Conservation (phyloP, 441 rosid species). For the Pelargonium cotyledonis region DNA sequence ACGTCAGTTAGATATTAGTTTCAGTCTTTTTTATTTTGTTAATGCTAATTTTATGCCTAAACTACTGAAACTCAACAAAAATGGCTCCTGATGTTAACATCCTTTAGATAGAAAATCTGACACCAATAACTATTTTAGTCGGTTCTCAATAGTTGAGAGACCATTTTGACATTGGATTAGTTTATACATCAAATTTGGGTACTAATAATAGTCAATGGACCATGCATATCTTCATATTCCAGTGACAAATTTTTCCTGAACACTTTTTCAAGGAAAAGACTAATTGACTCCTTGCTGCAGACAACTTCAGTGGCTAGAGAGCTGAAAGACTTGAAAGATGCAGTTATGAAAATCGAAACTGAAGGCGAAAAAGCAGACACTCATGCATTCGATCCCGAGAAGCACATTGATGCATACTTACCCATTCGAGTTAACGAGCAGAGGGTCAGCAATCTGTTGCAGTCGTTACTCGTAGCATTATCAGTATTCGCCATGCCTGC, state of each 20-base stretch:
- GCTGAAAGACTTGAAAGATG: slow-evolving; percentile 53
- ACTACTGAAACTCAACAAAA: no score
- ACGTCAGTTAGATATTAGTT: no score
- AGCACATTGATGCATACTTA: slow-evolving; percentile 57
- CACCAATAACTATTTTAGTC: no score
- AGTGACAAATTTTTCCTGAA: no score
- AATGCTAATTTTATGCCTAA: no score
- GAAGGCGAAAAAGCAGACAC: slow-evolving; percentile 26
- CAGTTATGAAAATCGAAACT: slow-evolving; percentile 51
- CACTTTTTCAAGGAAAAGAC: no score
- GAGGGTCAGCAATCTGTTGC: slow-evolving; percentile 70
- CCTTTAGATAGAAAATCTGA: not conserved
- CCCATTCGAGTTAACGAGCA: slow-evolving; percentile 84
- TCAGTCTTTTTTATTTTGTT: no score
- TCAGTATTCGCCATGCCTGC: slow-evolving; percentile 38
- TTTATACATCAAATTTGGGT: slow-evolving; percentile 8
- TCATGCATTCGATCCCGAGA: slow-evolving; percentile 50
- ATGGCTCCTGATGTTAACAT: no score
- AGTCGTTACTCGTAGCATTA: slow-evolving; percentile 44
- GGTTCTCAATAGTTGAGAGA: no score
- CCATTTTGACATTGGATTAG: no score
- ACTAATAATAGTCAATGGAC: no score
- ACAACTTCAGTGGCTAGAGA: slow-evolving; percentile 42
- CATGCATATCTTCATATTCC: no score
- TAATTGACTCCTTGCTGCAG: not conserved